Base-by-base conservation (phyloP, 257 asterid species). In the Solanum sejunctum region DNA sequence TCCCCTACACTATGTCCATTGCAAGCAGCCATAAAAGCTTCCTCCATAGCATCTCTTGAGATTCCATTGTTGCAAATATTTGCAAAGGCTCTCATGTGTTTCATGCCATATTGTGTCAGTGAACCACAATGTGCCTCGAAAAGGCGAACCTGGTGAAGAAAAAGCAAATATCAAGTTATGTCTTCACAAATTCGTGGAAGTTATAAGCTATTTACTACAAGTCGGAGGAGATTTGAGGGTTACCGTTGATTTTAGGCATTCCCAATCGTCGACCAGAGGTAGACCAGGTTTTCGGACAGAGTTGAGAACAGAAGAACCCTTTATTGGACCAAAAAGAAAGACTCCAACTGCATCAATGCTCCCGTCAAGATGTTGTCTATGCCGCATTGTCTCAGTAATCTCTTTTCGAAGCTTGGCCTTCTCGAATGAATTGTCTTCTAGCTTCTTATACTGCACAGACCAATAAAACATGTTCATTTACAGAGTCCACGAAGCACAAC, bases 241-340 rank as follows among this genome's bases (percentile, higher is more conserved):
- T 52, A 95, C 99, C 94, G 85, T 90, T 69, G 97, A 91, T 86
- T 96, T 96, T 69, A 96, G 86, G 84, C 98, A 95, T 16, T 91
- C 94, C 98, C 98, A 96, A 78, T 96, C 98, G 77, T 96, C 98
- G 0, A 89, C 97, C 2, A 96, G 88, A 39, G 99, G 97, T 54
- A 84, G 82, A 7, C 97, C 94, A 0, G 12, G 86, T 7, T 55
- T 86, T 64, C 98, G 87, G n/a, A 85, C 85, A 5, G 88, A 82
- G 51, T 85, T 88, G 10, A 95, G 93, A 45, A 87, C 39, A 9
- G 92, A 81, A 3, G 92, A 83, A 8, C 93, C 91, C 67, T 86
- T 88, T n/a, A 75, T 90, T 0, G 93, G 93, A 10, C 99, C 97
- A 11, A 96, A 96, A 70, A 96, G 81, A 73, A 92, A 23, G 28